Evolutionary conservation across 371 early-diverging fungal species (phyloP), one percentile per base, ranked within the genome.

Genomic region (Nematocida ausubeli): DNA sequence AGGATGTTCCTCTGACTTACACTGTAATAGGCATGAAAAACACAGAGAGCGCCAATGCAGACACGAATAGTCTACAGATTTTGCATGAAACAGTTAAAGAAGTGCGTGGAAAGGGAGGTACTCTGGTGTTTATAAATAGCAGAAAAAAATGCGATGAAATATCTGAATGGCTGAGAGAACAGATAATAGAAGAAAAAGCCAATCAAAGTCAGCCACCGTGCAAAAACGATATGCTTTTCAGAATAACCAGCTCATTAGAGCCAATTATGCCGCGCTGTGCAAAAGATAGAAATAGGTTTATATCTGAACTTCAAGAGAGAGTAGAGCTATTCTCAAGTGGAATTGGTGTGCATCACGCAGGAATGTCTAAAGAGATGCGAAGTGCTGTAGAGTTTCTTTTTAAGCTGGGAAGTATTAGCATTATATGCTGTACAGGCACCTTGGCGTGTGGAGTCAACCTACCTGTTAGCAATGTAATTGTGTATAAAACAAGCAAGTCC

Each of bases 391-490:
- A 81, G 49, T 34, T 58, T 24, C 56, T 72, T 40, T 81, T 64
- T 42, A 69, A 42, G 50, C 19, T n/a, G 22, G 70, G 75, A 1
- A 37, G 19, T 19, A 66, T 73, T 47, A 34, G 69, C 52, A 58
- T 73, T 49, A 63, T 81, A 56, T 63, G 71, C 34, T 58, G 68
- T 50, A 81, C 81, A 19, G 34, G 73, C 14, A 81, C 81, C 19
- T 39, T 81, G 16, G 79, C 81, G 5, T 81, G 72, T 35, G 81
- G 81, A 4, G 69, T 81, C 26, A 81, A 81, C 67, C 54, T 81
- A 37, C 81, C 81, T 47, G 68, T 56, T 55, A 30, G 57, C 4
- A 73, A 57, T n/a, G 81, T 81, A 16, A 73, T 81, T 39, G 60
- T 81, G 24, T 55, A 60, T 37, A 69, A 69, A 54, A 54, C 54